Conservation (phyloP, 208 protist species). For the Acanthamoeba lenticulata region DNA sequence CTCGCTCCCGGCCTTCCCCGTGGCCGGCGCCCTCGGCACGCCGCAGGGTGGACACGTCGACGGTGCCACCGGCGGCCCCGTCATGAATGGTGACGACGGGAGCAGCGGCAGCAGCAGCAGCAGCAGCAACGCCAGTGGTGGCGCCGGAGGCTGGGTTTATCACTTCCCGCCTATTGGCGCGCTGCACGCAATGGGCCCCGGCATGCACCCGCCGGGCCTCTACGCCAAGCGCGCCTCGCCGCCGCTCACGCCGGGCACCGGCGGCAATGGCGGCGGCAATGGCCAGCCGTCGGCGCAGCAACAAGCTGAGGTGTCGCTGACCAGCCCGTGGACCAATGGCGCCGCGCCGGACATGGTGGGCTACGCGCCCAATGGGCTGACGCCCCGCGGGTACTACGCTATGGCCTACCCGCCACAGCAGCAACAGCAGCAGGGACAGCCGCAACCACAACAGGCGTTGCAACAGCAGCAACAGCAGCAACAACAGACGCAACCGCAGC, state of each 20-base stretch:
- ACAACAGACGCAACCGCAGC: background rate
- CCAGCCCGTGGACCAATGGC: background rate
- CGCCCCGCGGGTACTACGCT: background rate
- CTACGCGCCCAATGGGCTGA: background rate
- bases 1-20: background rate
- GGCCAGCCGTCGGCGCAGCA: no score
- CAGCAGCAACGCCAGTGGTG: no score
- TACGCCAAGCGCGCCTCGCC: background rate
- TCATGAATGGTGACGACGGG: no score
- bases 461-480: background rate
- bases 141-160: background rate
- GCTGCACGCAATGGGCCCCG: background rate
- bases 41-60: no score
- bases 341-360: background rate
- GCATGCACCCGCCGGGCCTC: background rate
- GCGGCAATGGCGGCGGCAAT: no score
- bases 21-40: background rate
- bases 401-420: background rate
- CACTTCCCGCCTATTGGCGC: background rate
- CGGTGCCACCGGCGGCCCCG: no score
- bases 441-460: background rate
- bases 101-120: no score
- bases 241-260: background rate
- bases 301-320: no score
- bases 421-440: background rate